Evolutionary conservation across 163 green algal species (phyloP), one percentile per base, ranked within the genome.

Genomic region (Trebouxiophyceae sp.): DNA sequence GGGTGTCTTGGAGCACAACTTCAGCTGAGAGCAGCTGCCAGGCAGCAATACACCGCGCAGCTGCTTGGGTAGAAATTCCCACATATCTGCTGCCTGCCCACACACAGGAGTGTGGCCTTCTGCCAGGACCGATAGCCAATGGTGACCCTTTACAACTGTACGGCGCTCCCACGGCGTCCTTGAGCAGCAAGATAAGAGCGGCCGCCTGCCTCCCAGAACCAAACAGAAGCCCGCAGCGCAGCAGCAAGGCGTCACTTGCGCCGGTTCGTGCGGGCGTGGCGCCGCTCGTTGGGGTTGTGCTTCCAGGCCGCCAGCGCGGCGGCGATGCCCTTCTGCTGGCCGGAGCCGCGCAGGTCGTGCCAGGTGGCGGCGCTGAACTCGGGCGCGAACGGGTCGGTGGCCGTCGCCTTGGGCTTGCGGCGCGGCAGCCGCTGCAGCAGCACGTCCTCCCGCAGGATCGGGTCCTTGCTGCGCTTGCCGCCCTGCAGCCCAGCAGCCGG

Each of bases 251-350:
- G 77, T 68, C 69, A 79, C 19, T 75, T 66, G 23, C 85, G 67
- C 56, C 86, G 77, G 80, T 93, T 95, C 63, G 81, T 90, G 54
- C 83, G 76, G 20, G 66, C 72, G 54, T 87, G 68, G 68, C 83
- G 86, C 55, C 80, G 70, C 81, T 93, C 87, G 66, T 96, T 96
- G 54, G 89, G 89, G 68, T 96, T 96, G 71, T 87, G 77, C 73
- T 89, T 90, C 83, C 82, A 92, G 8, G 68, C 69, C 5, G 80
- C 75, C 62, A 90, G 57, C 63, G 87, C 62, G 46, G 82, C 70
- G 7, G 75, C 77, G 1, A 73, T 69, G 3, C 77, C 76, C 65
- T 81, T 76, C 34, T 73, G 50, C 30, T 44, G 64, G 30, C 66
- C 54, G 63, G 23, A 12, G 47, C 47, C 16, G 12, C n/a, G 26